Base-by-base conservation (phyloP, 192 early-diverging fungal genomes). In the Gamsiella multidivaricata region DNA sequence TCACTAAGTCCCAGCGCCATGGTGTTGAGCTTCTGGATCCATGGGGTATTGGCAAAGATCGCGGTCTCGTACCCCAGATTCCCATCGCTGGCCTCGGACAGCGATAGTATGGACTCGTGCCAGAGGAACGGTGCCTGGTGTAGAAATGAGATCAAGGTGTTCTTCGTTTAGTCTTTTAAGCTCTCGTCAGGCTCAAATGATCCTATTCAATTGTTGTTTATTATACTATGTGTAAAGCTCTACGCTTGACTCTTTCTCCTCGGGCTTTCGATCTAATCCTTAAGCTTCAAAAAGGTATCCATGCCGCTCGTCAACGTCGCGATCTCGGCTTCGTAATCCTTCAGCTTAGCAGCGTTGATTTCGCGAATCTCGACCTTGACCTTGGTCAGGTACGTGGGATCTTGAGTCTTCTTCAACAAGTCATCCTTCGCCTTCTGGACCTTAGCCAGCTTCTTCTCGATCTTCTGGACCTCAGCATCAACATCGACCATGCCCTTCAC, bases 391-490 rank as follows among this genome's bases (percentile, higher is more conserved):
- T 97, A 97, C 37, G 89, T 93, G 9, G 88, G 80, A 34, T 85
- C 84, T 54, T 79, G 61, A 36, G 84, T 91, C 69, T 91, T 93
- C 76, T 91, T 89, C 32, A 73, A 56, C 43, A 90, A 82, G 15
- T 79, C 83, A 22, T 86, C 86, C 60, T 85, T 76, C n/a, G 86
- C 70, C 69, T 91, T 88, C 47, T 65, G 72, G 14, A 82, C 82
- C 84, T 94, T 96, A 54, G 76, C 82, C 37, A 91, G 59, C 81
- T 95, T 94, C 69, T 88, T 85, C 61, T 93, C 86, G 50, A 96
- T 81, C 79, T 96, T 95, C 53, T 71, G 68, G 45, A 97, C 83
- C 81, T 97, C 96, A 42, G 88, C 87, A 65, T 91, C 92, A 67
- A 97, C 88, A 69, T 96, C 90, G 29, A 96, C 90, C 60, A 71